Percentiles rank a stretch among this genome's conserved stretches.
phyloP scores from a whole-genome alignment of 306 rosid genomes.

The apple (Malus domestica) region ASM211411v1 NC_041789.1:26791501-26792000 shows the following conservation, averaged over 20 bases:
- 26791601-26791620: conserved; percentile 35
- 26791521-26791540: conserved; percentile 62
- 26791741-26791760: neutral
- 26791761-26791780: no score
- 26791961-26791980: no score
- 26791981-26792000: no score
- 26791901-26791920: no score
- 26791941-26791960: no score
- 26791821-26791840: no score
- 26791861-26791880: no score
- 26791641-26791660: conserved; percentile 19
- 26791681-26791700: conserved; percentile 24
- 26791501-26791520: conserved; percentile 43
- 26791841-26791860: no score
- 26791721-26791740: neutral
- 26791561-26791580: conserved; percentile 29
- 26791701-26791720: conserved; percentile 33
- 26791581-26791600: conserved; percentile 28
- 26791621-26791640: conserved; percentile 25
- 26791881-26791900: no score
- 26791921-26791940: no score
- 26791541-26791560: conserved; percentile 55
- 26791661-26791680: conserved; percentile 7
- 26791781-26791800: no score
- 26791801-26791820: no score